Evolutionary conservation across 768 basidiomycete genomes (phyloP), one percentile per base, ranked within the genome.

Genomic region (Lactarius deliciosus): DNA sequence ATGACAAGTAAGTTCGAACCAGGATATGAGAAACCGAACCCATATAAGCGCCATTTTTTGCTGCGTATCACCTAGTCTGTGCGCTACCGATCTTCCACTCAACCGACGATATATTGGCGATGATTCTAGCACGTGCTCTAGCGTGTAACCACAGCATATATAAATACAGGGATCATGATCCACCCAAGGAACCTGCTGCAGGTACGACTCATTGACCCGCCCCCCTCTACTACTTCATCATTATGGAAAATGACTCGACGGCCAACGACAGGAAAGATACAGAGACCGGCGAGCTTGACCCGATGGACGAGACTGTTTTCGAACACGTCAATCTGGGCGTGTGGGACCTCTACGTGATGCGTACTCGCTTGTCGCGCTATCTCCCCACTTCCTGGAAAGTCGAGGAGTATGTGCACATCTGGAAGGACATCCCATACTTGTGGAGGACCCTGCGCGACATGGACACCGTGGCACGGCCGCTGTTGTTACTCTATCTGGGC

Each of bases 401-500:
- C 5, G 50, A 53, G 50, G 50, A 53, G 50, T 53, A 53, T 0
- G 13, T 13, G 6, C 25, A 2, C 5, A 53, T 53, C 25, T 25
- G 50, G 50, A 15, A 53, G 25, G 50, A 54, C 25, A 2, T 38
- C 50, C 50, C 50, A n/a, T 54, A 38, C 61, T 13, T 18, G 38
- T 83, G 84, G 83, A 80, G 82, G 34, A 90, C 91, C 86, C 7
- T 67, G 5, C 34, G 54, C 7, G 66, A 67, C n/a, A 53, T 67
- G 22, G 40, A 57, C 13, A 2, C 57, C 2, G 50, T 64, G 15
- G 57, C 66, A 10, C 45, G 57, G 62, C 53, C 66, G 1, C 53
- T 67, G 22, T 34, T 67, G 16, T 45, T 47, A 5, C 58, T 67
- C 8, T 67, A 67, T 25, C 34, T 67, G 8, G 57, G 25, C 20